phyloP scores from a whole-genome alignment of 1,139 yeast genomes.

The Saccharomyces pastorianus region DNA sequence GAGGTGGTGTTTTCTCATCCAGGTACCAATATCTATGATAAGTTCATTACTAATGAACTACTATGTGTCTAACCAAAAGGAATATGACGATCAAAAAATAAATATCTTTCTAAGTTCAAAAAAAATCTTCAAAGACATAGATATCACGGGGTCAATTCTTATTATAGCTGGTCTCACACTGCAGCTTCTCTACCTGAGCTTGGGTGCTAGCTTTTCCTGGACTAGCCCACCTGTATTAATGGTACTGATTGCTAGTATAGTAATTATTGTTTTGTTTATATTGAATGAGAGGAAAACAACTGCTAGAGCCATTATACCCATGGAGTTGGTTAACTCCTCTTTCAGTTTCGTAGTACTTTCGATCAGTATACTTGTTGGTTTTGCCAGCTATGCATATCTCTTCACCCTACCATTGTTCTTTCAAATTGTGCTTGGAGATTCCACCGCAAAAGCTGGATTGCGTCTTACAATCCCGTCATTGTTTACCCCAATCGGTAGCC shows the following conservation, averaged over 20 bases:
- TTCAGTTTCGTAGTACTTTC: constrained; percentile 29
- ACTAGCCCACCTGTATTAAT: constrained; percentile 4
- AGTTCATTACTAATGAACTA: constrained; percentile 36
- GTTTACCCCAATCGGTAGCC: constrained; percentile 37
- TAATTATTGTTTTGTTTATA: constrained; percentile 12
- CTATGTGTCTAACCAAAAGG: constrained; percentile 28
- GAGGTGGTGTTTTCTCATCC: constrained; percentile 52
- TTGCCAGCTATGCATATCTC: constrained; percentile 35
- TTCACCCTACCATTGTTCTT: constrained; percentile 37
- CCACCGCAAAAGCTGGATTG: constrained; percentile 16
- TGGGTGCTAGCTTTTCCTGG: constrained; percentile 15
- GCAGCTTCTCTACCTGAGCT: constrained; percentile 31
- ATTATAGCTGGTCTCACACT: constrained; percentile 38
- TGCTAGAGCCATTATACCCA: constrained; percentile 36
- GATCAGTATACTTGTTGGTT: constrained; percentile 35
- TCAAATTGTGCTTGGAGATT: constrained; percentile 25
- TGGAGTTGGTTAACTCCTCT: constrained; percentile 26
- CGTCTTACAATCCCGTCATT: constrained; percentile 36
- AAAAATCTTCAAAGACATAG: constrained; percentile 45
- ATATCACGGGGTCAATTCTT: constrained; percentile 55
- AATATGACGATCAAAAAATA: constrained; percentile 4
- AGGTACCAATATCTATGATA: constrained; percentile 50
- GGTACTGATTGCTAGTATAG: constrained; percentile 10
- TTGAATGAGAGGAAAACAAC: constrained; percentile 30
- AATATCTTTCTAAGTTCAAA: constrained; percentile 33